These are phyloP conservation scores for Fraxinus nigra DNA, from an alignment of 305 asterid species.

Conservation along the genomic window DNA sequence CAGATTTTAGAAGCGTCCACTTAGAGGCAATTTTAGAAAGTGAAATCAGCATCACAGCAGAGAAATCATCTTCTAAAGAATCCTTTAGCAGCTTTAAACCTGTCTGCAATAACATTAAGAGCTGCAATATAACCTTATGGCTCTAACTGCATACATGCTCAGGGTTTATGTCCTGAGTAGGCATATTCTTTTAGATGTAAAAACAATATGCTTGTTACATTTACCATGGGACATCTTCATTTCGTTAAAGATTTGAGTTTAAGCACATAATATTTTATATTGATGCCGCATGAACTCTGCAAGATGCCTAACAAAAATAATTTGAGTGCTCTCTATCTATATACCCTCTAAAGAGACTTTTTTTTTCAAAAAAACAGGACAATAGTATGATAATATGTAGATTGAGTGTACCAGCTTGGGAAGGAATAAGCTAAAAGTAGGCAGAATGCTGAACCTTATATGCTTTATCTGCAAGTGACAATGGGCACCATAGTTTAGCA, in stretches of 20 bases:
- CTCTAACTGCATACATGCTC: constrained; percentile 13
- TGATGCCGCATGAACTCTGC: not conserved
- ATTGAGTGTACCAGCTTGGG: not conserved
- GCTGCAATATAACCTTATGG: constrained; percentile 21
- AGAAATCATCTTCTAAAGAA: constrained; percentile 64
- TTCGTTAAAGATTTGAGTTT: constrained; percentile 8
- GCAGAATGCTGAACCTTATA: constrained; percentile 59
- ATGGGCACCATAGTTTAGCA: constrained; percentile 52
- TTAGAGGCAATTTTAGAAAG: constrained; percentile 80
- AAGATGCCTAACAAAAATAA: constrained; percentile 4
- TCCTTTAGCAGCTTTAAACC: constrained; percentile 69
- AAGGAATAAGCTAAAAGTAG: constrained; percentile 5
- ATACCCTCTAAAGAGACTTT: not conserved
- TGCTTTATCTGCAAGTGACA: constrained; percentile 62
- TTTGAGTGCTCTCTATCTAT: constrained; percentile 13
- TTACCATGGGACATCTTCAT: constrained; percentile 18
- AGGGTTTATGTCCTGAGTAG: constrained; percentile 6
- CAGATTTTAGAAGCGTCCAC: constrained; percentile 64
- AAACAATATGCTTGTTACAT: constrained; percentile 11
- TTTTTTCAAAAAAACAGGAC: not conserved
- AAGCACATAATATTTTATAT: not conserved
- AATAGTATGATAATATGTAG: constrained; percentile 1
- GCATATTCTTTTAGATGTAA: constrained; percentile 6
- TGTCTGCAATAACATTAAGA: constrained; percentile 43
- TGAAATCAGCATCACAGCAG: constrained; percentile 69